Base-by-base conservation (phyloP, 2,329 filamentous ascomycete genomes). In the Paramyrothecium sp. region DNA sequence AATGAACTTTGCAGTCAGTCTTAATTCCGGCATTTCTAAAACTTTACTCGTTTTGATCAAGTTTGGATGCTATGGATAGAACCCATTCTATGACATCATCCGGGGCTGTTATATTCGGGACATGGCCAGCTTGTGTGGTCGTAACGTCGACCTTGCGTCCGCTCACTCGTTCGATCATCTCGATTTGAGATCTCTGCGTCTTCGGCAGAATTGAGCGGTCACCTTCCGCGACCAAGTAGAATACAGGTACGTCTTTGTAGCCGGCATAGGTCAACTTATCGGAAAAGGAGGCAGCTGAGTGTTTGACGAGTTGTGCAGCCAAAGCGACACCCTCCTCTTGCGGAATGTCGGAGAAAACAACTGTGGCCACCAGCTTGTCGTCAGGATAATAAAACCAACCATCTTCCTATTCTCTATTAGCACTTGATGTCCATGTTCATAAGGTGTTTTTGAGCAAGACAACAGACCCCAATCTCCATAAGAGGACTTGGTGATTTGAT, bases 201-300 rank as follows among this genome's bases (percentile, higher is more conserved):
- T 61, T 56, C 0, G 70, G 62, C 2, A 63, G 51, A 19, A 79
- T 56, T 13, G 56, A 16, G 16, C 23, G 49, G 57, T 79, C 75
- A 0, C 69, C 58, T 49, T 73, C 70, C 44, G 71, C 73, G 13
- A 78, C 2, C 10, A 79, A 61, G 57, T 73, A 79, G 1, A 71
- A 76, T 3, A 73, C 71, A 0, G 72, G 72, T 2, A 76, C 64
- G 38, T 78, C 68, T 55, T 72, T 73, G 58, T 77, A 79, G 0
- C 74, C 75, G 2, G 70, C 57, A 60, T 78, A 67, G 2, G 71
- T 75, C 46, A 79, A 58, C 3, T 63, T 59, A 20, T 65, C 66
- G 0, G 49, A 55, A 58, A 78, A 78, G 49, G 66, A 69, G 12
- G 64, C 56, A 10, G 65, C 59, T 0, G 72, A 75, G 51, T 79